A percentile compares a stretch with the other conserved stretches of the same genome.
Evolutionary conservation across 768 basidiomycete genomes (phyloP).

Genomic region (Boletus subparvulus): DNA sequence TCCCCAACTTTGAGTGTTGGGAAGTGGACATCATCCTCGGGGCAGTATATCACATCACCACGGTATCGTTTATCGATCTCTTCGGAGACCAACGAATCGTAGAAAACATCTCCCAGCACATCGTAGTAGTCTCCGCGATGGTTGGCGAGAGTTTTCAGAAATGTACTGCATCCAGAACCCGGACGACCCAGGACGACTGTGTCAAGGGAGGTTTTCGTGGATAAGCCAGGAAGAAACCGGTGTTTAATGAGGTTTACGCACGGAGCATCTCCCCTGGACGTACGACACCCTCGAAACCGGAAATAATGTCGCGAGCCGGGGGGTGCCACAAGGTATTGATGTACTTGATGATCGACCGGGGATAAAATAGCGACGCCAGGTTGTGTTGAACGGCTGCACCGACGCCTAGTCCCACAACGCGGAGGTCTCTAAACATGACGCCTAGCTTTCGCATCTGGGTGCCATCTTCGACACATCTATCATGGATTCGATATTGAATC

Average conservation of each 20-base stretch:
- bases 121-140: slow-evolving; percentile 40
- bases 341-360: slow-evolving; percentile 36
- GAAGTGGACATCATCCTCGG: slow-evolving; percentile 26
- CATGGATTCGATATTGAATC: neutral
- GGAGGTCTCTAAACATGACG: slow-evolving; percentile 50
- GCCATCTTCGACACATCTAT: slow-evolving; percentile 35
- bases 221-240: neutral
- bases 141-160: slow-evolving; percentile 54
- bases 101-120: slow-evolving; percentile 43
- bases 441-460: slow-evolving; percentile 45
- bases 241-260: slow-evolving; percentile 38
- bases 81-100: slow-evolving; percentile 45
- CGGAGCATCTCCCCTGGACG: slow-evolving; percentile 76
- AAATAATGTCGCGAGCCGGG: slow-evolving; percentile 59
- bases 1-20: slow-evolving; percentile 44
- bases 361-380: slow-evolving; percentile 53
- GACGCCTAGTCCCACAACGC: slow-evolving; percentile 50
- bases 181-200: slow-evolving; percentile 83
- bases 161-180: slow-evolving; percentile 55
- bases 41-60: slow-evolving; percentile 46
- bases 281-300: slow-evolving; percentile 62
- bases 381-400: slow-evolving; percentile 47
- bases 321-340: slow-evolving; percentile 55
- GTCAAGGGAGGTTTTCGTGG: neutral
- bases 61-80: slow-evolving; percentile 46